phyloP scores from a whole-genome alignment of 768 basidiomycete genomes.

The Floccularia luteovirens region DNA sequence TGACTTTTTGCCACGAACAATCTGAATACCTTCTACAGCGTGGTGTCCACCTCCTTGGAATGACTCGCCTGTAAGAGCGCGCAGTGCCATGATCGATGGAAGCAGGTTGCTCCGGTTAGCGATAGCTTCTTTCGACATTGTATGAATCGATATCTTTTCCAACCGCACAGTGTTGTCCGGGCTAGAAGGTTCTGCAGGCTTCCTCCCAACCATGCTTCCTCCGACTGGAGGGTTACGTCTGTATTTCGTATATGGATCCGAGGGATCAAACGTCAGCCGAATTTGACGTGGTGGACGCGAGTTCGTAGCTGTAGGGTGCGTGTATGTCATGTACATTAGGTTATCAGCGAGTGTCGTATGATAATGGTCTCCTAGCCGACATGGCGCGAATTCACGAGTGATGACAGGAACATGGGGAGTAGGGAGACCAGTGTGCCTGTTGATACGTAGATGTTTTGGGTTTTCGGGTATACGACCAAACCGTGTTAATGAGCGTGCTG shows the following conservation, averaged over 20 bases:
- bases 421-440: constrained; percentile 55
- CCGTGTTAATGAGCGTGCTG: constrained; percentile 24
- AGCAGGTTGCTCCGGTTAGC: constrained; percentile 65
- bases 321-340: constrained; percentile 92
- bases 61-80: constrained; percentile 82
- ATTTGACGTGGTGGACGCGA: constrained; percentile 43
- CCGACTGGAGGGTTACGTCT: constrained; percentile 71
- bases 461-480: constrained; percentile 49
- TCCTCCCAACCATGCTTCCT: constrained; percentile 60
- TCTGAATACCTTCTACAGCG: constrained; percentile 67
- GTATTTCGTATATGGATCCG: constrained; percentile 78
- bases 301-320: constrained; percentile 54
- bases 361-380: constrained; percentile 81
- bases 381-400: constrained; percentile 63
- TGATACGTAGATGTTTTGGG: constrained; percentile 32
- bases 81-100: constrained; percentile 80
- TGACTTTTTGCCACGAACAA: constrained; percentile 62
- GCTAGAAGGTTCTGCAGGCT: constrained; percentile 57
- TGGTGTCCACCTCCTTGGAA: constrained; percentile 64
- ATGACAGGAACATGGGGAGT: constrained; percentile 60
- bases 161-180: constrained; percentile 66
- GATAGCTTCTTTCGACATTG: constrained; percentile 78
- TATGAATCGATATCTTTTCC: constrained; percentile 81
- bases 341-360: constrained; percentile 74
- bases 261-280: constrained; percentile 64